A percentile compares a stretch with the other conserved stretches of the same genome.
These are phyloP conservation scores for Gracilaria domingensis DNA, from an alignment of 23 red algal genomes.

Conservation along the genomic window DNA sequence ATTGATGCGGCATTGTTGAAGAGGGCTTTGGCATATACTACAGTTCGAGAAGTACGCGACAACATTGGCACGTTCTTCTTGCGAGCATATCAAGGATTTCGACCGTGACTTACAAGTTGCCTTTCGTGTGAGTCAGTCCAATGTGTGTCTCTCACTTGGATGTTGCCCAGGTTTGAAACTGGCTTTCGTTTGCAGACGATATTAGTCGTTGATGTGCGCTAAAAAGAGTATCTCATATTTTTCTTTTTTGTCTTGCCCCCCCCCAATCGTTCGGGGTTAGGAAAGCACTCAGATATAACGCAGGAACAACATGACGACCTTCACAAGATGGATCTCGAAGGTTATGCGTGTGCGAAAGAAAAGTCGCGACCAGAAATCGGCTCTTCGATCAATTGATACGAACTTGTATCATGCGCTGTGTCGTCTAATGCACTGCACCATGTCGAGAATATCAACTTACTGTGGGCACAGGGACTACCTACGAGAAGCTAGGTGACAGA, in stretches of 20 bases:
- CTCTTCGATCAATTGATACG: slow-evolving; percentile 82
- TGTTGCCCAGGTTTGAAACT: slow-evolving; percentile 72
- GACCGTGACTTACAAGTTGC: slow-evolving; percentile 92
- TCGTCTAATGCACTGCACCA: slow-evolving; percentile 79
- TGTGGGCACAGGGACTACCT: slow-evolving; percentile 77
- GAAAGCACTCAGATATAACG: slow-evolving; percentile 50
- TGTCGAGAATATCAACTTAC: slow-evolving; percentile 85
- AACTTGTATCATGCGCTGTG: slow-evolving; percentile 89
- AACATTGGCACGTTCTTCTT: slow-evolving; percentile 86
- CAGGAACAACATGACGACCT: slow-evolving; percentile 68
- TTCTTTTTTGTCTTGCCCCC: slow-evolving; percentile 73
- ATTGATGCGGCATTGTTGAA: slow-evolving; percentile 88
- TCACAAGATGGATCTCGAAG: slow-evolving; percentile 73
- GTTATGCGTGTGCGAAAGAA: slow-evolving; percentile 73
- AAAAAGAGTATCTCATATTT: slow-evolving; percentile 76
- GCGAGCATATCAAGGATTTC: slow-evolving; percentile 94
- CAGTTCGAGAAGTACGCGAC: slow-evolving; percentile 90
- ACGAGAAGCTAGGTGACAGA: slow-evolving; percentile 94
- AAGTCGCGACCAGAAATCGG: slow-evolving; percentile 56
- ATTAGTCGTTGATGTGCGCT: slow-evolving; percentile 80
- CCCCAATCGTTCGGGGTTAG: no score
- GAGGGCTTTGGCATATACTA: slow-evolving; percentile 93
- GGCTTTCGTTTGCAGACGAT: slow-evolving; percentile 76
- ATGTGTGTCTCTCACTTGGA: slow-evolving; percentile 92
- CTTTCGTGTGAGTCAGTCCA: slow-evolving; percentile 65